A percentile compares a stretch with the other conserved stretches of the same genome.
phyloP scores from a whole-genome alignment of 1,284 basidiomycete genomes.

The Xanthoconium separans region DNA sequence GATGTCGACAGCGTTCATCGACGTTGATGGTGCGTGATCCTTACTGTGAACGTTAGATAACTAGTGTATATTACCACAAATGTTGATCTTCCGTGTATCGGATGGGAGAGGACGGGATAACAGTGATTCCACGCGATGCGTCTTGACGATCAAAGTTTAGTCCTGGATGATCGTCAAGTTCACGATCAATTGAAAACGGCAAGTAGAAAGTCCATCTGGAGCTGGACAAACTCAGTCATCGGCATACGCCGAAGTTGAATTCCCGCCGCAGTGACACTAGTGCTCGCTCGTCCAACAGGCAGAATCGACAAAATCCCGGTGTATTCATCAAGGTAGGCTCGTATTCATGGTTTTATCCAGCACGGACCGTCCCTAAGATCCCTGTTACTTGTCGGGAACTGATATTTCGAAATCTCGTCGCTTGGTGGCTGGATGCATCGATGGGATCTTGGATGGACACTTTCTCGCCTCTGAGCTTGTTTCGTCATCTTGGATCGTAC shows the following conservation, averaged over 20 bases:
- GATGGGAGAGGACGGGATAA: no score
- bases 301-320: conserved; percentile 23
- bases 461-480: conserved; percentile 12
- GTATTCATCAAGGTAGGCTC: conserved; percentile 60
- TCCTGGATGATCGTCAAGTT: no score
- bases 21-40: no score
- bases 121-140: no score
- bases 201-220: no score
- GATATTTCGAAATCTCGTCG: conserved; percentile 23
- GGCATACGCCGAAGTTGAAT: conserved; percentile 29
- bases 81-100: no score
- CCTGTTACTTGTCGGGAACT: conserved; percentile 8
- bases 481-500: conserved; percentile 6
- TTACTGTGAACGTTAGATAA: no score
- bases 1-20: no score
- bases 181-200: no score
- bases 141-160: no score
- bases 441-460: conserved; percentile 41
- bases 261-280: conserved; percentile 24
- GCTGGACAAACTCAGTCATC: no score
- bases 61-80: no score
- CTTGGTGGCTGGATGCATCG: conserved; percentile 44
- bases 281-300: conserved; percentile 14
- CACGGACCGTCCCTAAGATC: conserved; percentile 3
- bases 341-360: conserved; percentile 29